Evolutionary conservation across 1,284 basidiomycete genomes (phyloP).

Genomic region (Pseudozyma sp.): DNA sequence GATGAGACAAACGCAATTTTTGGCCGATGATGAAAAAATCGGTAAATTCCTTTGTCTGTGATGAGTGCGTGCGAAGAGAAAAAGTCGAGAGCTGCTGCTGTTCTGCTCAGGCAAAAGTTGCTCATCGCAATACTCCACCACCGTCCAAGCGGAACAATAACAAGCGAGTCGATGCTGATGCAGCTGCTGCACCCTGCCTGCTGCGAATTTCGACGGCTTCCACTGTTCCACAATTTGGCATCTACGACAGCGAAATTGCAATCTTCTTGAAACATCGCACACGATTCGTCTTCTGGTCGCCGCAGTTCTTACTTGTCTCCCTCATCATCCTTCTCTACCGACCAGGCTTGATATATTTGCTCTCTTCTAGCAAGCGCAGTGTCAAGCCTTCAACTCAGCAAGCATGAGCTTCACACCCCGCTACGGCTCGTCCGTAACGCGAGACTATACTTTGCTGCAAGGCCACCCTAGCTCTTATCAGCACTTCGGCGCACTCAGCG

Average conservation of each 20-base stretch:
- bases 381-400: background rate
- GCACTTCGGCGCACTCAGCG: constrained; percentile 35
- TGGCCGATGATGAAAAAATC: too few species aligned
- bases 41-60: too few species aligned
- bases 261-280: too few species aligned
- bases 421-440: constrained; percentile 49
- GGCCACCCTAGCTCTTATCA: constrained; percentile 49
- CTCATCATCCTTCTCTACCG: background rate
- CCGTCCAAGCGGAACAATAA: background rate
- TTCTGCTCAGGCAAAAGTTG: too few species aligned
- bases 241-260: too few species aligned
- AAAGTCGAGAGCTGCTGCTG: too few species aligned
- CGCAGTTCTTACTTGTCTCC: too few species aligned
- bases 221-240: too few species aligned
- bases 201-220: too few species aligned
- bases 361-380: background rate
- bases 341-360: background rate
- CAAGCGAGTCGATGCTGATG: background rate
- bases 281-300: too few species aligned
- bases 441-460: constrained; percentile 50
- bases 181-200: background rate
- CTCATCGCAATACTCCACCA: background rate
- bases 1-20: too few species aligned
- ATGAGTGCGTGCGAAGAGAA: too few species aligned
- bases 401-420: constrained; percentile 51